These are phyloP conservation scores for Dacryopinax primogenitus DNA, from an alignment of 768 basidiomycete genomes.

Conservation along the genomic window DNA sequence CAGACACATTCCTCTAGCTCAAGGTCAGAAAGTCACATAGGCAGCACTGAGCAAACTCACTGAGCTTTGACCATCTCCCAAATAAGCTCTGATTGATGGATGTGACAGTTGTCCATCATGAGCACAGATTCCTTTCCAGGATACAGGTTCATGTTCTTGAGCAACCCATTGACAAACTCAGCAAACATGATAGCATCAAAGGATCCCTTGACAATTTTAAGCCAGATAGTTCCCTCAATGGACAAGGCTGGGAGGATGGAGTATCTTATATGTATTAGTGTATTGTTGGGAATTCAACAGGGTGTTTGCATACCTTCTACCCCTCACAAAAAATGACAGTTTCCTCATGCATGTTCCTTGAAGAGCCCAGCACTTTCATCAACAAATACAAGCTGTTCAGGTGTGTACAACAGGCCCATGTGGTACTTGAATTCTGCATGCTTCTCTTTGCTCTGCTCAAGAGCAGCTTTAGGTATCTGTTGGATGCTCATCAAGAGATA, in stretches of 20 bases:
- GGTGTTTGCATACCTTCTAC: constrained; percentile 18
- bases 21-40: not conserved
- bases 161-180: constrained; percentile 21
- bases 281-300: not conserved
- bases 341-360: constrained; percentile 19
- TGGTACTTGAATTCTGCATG: constrained; percentile 5
- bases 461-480: constrained; percentile 11
- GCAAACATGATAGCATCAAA: constrained; percentile 19
- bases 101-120: constrained; percentile 31
- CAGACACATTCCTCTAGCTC: constrained; percentile 10
- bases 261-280: constrained; percentile 13
- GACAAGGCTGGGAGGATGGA: constrained; percentile 25
- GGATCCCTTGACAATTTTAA: constrained; percentile 19
- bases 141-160: constrained; percentile 18
- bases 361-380: constrained; percentile 30
- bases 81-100: constrained; percentile 24
- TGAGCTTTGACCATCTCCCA: constrained; percentile 12
- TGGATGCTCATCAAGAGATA: no score
- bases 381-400: constrained; percentile 25
- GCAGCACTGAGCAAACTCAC: not conserved
- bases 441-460: constrained; percentile 12
- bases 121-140: constrained; percentile 26
- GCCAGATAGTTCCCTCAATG: constrained; percentile 20
- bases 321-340: constrained; percentile 24
- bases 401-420: constrained; percentile 8